Evolutionary conservation across 352 stramenopile species (phyloP), one percentile per base, ranked within the genome.

Genomic region (Aphanomyces stellatus): DNA sequence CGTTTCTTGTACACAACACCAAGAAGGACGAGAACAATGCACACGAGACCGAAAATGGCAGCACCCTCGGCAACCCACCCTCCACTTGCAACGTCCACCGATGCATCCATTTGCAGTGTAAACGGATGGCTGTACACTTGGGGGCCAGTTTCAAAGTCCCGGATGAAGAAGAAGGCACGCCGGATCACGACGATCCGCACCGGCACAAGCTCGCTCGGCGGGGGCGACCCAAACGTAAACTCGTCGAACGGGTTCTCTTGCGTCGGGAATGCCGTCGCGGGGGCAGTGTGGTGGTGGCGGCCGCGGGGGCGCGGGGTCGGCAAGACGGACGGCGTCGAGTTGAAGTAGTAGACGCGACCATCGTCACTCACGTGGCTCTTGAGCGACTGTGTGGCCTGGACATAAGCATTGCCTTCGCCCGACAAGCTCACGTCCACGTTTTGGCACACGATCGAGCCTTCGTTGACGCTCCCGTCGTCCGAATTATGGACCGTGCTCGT

Each of bases 271-370:
- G 41, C 30, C n/a, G 22, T 13, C 10, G 22, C 30, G 22, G 56
- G 41, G 25, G 19, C 35, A 46, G 13, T 49, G 33, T 53, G 35
- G 17, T 17, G 56, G 37, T 19, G 11, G 27, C 41, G 35, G 33
- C 33, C 19, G 17, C 25, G 56, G 37, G 11, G 11, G 27, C 41
- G 35, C 8, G n/a, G 31, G 11, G 35, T 49, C 10, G 56, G 56
- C 41, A 64, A 35, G 25, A 33, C 25, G 15, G 56, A 4, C 30
- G 56, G 56, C 25, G 56, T 64, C 56, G 56, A 49, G 28, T 64
- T 64, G 56, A 64, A 64, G 41, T 64, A 64, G 22, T 19, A 3
- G 11, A 64, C 41, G 19, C 3, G 11, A 22, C 56, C 56, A 46
- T 19, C 37, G 2, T 46, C 37, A 11, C 11, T 46, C 37, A 46